Evolutionary conservation across 441 rosid species (phyloP).

Genomic region (Corymbia citriodora): DNA sequence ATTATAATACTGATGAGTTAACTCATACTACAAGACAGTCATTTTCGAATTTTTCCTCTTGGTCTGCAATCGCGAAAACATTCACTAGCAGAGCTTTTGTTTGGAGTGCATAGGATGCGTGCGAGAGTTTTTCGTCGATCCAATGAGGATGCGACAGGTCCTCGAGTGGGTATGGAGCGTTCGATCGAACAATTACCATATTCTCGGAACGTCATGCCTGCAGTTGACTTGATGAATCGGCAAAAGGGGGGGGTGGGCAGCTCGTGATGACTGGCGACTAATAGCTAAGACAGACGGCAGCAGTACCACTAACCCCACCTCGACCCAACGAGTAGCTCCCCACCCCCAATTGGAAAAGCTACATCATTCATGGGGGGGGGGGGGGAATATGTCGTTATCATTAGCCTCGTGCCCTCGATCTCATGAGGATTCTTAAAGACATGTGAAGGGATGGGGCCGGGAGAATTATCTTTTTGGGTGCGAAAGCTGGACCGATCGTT

Average conservation of each 20-base stretch:
- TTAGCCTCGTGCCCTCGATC: background rate
- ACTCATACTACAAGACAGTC: rapidly evolving
- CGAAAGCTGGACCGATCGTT: background rate
- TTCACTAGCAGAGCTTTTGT: background rate
- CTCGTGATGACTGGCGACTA: background rate
- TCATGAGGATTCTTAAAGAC: background rate
- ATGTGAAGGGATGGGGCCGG: background rate
- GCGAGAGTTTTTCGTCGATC: background rate
- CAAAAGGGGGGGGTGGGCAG: background rate
- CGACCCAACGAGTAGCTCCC: background rate
- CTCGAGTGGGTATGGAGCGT: background rate
- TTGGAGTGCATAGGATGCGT: background rate
- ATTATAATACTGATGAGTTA: rapidly evolving
- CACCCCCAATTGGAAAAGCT: background rate
- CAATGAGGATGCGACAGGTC: background rate
- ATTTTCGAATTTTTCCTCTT: background rate
- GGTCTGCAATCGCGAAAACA: background rate
- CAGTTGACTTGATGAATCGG: background rate
- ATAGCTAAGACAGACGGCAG: background rate
- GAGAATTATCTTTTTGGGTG: background rate
- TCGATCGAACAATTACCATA: background rate
- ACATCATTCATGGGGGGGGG: background rate
- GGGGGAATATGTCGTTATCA: background rate
- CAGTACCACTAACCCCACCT: background rate
- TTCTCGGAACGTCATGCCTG: background rate